Evolutionary conservation across 2,329 filamentous ascomycete genomes (phyloP).

Genomic region (Raffaelea ambrosiae): DNA sequence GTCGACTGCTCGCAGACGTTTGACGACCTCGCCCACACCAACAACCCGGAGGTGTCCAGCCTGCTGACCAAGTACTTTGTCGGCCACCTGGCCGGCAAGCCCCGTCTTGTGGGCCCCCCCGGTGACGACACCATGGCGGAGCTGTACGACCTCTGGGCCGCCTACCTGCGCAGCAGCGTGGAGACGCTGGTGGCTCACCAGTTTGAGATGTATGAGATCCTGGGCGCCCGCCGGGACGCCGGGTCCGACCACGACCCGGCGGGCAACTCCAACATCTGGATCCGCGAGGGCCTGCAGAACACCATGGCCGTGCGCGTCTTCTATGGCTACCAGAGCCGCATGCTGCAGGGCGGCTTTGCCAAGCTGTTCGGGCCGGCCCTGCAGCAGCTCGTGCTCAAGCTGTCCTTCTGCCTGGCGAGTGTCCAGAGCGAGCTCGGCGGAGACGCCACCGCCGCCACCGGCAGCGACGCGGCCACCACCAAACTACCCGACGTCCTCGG

Average conservation of each 20-base stretch:
- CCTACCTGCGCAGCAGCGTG: constrained; percentile 38
- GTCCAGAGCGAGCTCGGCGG: constrained; percentile 19
- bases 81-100: constrained; percentile 39
- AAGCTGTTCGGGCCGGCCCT: constrained; percentile 42
- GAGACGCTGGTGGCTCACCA: constrained; percentile 44
- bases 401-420: constrained; percentile 41
- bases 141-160: constrained; percentile 41
- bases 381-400: constrained; percentile 43
- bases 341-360: constrained; percentile 41
- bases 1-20: constrained; percentile 44
- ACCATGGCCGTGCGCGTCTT: constrained; percentile 42
- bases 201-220: constrained; percentile 44
- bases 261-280: constrained; percentile 35
- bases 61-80: constrained; percentile 47
- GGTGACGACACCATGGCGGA: constrained; percentile 30
- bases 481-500: constrained; percentile 36
- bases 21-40: constrained; percentile 44
- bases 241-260: constrained; percentile 15
- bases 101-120: constrained; percentile 20
- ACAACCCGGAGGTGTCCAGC: constrained; percentile 44
- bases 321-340: constrained; percentile 42
- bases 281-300: constrained; percentile 35
- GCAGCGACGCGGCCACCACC: no score
- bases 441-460: constrained; percentile 19
- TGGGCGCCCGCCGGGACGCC: constrained; percentile 28